Percentiles rank a stretch among this genome's conserved stretches.
These are phyloP conservation scores for Epicoccum sorghinum DNA, from an alignment of 2,329 filamentous ascomycete species.

Conservation along the genomic window DNA sequence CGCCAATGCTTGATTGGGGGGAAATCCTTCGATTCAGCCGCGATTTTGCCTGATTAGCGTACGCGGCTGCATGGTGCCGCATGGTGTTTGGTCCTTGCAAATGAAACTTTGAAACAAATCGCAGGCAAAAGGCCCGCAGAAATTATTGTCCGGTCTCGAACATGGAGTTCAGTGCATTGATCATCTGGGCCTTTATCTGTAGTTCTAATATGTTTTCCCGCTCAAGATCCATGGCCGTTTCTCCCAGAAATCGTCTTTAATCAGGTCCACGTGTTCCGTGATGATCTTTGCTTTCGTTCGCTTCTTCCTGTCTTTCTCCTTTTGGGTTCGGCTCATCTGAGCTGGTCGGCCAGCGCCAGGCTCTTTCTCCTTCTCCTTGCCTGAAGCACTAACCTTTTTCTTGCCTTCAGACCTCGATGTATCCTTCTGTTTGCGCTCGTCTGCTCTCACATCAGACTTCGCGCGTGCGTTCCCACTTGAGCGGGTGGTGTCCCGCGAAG, in stretches of 20 bases:
- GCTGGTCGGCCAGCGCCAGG: slow-evolving; percentile 7
- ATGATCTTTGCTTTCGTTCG: slow-evolving; percentile 80
- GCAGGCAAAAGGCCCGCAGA: background rate
- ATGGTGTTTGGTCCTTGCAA: background rate
- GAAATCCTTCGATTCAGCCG: background rate
- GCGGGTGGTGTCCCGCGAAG: background rate
- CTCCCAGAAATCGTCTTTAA: slow-evolving; percentile 94
- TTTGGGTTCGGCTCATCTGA: slow-evolving; percentile 75
- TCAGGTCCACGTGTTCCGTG: slow-evolving; percentile 88
- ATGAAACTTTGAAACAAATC: background rate
- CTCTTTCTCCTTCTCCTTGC: background rate
- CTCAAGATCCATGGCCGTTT: slow-evolving; percentile 74
- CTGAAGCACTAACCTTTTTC: background rate
- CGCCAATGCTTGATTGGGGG: background rate
- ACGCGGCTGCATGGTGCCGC: background rate
- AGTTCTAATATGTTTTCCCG: slow-evolving; percentile 36
- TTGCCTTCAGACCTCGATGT: background rate
- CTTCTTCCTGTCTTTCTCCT: slow-evolving; percentile 81
- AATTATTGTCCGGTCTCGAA: background rate
- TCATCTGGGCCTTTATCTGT: background rate
- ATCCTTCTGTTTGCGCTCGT: background rate
- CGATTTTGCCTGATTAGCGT: slow-evolving; percentile 6
- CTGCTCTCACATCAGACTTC: background rate
- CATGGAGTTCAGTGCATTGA: background rate
- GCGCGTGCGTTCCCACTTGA: background rate